These are phyloP conservation scores for Apiotrichum akiyoshidainum DNA, from an alignment of 1,284 basidiomycete species.

Conservation along the genomic window DNA sequence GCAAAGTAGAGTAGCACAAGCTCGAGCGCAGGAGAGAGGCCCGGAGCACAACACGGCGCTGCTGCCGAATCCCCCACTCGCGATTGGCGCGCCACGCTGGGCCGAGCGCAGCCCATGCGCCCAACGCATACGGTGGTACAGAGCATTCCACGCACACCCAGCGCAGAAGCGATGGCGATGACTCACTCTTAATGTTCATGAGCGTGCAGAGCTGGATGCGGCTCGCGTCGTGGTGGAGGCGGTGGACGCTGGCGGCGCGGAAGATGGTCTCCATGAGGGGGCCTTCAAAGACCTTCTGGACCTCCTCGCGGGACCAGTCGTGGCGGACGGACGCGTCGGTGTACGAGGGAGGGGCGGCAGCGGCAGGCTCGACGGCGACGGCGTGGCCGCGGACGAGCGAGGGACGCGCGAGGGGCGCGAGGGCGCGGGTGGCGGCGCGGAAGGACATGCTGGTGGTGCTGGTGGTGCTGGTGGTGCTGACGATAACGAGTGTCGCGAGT, in stretches of 20 bases:
- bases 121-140: too few species aligned
- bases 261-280: constrained; percentile 84
- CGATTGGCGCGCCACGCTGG: too few species aligned
- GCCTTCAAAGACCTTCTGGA: constrained; percentile 55
- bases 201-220: constrained; percentile 95
- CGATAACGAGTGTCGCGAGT: background rate
- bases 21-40: background rate
- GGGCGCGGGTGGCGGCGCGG: constrained; percentile 6
- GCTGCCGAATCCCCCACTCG: too few species aligned
- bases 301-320: constrained; percentile 52
- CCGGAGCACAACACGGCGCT: too few species aligned
- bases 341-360: constrained; percentile 10
- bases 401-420: constrained; percentile 17
- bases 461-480: background rate
- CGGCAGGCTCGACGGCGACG: constrained; percentile 34
- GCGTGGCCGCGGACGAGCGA: constrained; percentile 34
- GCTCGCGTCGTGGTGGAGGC: constrained; percentile 77
- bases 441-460: constrained; percentile 5
- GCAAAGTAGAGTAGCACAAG: background rate
- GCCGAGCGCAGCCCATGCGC: too few species aligned
- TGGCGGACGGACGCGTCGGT: constrained; percentile 37
- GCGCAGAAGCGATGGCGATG: background rate
- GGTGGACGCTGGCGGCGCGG: constrained; percentile 70
- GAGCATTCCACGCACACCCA: background rate
- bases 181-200: constrained; percentile 97